Percentiles rank a stretch among this genome's conserved stretches.
phyloP scores from a whole-genome alignment of 345 rosid genomes.

The Pseudoturritis turrita region DNA sequence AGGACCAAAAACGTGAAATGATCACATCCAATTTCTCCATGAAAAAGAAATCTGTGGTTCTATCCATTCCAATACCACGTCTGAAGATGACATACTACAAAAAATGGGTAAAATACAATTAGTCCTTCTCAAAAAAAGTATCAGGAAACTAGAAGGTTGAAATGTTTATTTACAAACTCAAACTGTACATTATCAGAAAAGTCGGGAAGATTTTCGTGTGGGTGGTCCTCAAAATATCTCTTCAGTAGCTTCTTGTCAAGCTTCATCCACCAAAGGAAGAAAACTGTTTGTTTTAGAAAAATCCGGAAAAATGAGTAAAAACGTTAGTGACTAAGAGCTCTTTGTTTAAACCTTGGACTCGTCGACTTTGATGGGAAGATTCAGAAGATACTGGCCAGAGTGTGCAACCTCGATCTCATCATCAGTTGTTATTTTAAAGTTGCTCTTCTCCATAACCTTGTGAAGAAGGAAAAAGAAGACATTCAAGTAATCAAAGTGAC shows the following conservation, averaged over 20 bases:
- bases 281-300: background rate
- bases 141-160: background rate
- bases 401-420: conserved; percentile 91
- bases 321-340: background rate
- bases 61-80: conserved; percentile 87
- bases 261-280: conserved; percentile 43
- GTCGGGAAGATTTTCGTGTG: conserved; percentile 63
- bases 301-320: background rate
- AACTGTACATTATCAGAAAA: conserved; percentile 75
- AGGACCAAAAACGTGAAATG: conserved; percentile 75
- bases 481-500: background rate
- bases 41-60: conserved; percentile 71
- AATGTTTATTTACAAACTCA: background rate
- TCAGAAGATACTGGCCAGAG: conserved; percentile 82
- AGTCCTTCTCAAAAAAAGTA: background rate
- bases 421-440: conserved; percentile 68
- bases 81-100: conserved; percentile 81
- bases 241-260: conserved; percentile 79
- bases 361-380: conserved; percentile 88
- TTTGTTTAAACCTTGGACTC: conserved; percentile 67
- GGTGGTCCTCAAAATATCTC: conserved; percentile 66
- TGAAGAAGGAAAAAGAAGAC: background rate
- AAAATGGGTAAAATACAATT: background rate
- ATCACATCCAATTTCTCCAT: conserved; percentile 83
- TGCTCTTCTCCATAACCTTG: conserved; percentile 95